phyloP scores from a whole-genome alignment of 192 early-diverging fungal species.

The Dimargaris xerosporica region DNA sequence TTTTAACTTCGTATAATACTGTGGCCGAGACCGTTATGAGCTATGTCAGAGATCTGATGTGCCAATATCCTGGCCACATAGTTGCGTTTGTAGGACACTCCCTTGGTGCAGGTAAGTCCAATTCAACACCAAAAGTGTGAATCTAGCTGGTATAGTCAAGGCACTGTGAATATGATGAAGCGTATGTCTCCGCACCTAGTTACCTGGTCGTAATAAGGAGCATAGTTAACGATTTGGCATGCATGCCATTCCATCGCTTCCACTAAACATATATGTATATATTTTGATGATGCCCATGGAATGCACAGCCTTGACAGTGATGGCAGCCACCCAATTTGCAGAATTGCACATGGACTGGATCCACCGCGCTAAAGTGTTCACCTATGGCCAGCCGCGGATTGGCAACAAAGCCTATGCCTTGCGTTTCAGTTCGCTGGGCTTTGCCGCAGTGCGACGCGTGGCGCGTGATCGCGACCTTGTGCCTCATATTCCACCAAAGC shows the following conservation, averaged over 20 bases:
- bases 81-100: no score
- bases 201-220: neutral
- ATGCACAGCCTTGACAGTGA: slow-evolving; percentile 16
- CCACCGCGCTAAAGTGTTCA: slow-evolving; percentile 16
- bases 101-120: no score
- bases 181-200: neutral
- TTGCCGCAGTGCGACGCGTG: slow-evolving; percentile 15
- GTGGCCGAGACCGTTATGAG: no score
- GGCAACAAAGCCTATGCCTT: slow-evolving; percentile 24
- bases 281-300: no score
- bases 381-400: slow-evolving; percentile 26
- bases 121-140: neutral
- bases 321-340: slow-evolving; percentile 20
- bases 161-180: no score
- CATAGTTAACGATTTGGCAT: slow-evolving; percentile 19
- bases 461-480: slow-evolving; percentile 24
- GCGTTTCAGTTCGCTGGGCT: slow-evolving; percentile 13
- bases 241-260: neutral
- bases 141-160: neutral
- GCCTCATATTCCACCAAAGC: slow-evolving; percentile 15
- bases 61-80: no score
- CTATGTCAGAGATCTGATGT: no score
- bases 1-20: no score
- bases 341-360: slow-evolving; percentile 13
- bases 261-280: no score